These are phyloP conservation scores for Solanum raphanifolium DNA, from an alignment of 257 asterid genomes.

Conservation along the genomic window DNA sequence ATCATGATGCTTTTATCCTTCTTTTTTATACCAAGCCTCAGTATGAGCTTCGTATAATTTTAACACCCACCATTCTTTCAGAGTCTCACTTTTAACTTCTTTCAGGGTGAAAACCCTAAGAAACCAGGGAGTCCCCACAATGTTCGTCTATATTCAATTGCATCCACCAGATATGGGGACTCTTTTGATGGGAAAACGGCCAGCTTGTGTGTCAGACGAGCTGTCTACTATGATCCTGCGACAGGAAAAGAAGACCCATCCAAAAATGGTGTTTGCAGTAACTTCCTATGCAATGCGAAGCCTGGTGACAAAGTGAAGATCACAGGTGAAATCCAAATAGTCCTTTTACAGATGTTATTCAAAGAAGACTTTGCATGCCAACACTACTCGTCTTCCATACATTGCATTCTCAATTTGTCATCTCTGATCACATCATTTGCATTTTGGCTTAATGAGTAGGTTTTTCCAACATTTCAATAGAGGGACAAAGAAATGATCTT, in stretches of 20 bases:
- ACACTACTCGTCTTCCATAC: not conserved
- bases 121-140: conserved; percentile 85
- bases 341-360: not conserved
- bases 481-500: not conserved
- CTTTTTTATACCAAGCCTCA: not conserved
- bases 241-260: conserved; percentile 88
- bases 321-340: conserved; percentile 39
- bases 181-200: conserved; percentile 82
- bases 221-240: conserved; percentile 84
- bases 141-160: conserved; percentile 85
- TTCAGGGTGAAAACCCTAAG: conserved; percentile 90
- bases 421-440: not conserved
- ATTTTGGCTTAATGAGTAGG: not conserved
- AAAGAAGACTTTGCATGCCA: not conserved
- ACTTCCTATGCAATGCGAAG: conserved; percentile 76
- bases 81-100: not conserved
- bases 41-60: not conserved
- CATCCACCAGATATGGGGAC: conserved; percentile 91
- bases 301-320: conserved; percentile 85
- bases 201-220: conserved; percentile 85
- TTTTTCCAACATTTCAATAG: not conserved
- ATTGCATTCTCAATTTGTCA: not conserved
- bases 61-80: not conserved
- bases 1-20: not conserved
- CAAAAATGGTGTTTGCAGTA: conserved; percentile 84